Percentiles rank a stretch among this genome's conserved stretches.
Evolutionary conservation across 2,329 filamentous ascomycete species (phyloP).

Genomic region (Golovinomyces cichoracearum): DNA sequence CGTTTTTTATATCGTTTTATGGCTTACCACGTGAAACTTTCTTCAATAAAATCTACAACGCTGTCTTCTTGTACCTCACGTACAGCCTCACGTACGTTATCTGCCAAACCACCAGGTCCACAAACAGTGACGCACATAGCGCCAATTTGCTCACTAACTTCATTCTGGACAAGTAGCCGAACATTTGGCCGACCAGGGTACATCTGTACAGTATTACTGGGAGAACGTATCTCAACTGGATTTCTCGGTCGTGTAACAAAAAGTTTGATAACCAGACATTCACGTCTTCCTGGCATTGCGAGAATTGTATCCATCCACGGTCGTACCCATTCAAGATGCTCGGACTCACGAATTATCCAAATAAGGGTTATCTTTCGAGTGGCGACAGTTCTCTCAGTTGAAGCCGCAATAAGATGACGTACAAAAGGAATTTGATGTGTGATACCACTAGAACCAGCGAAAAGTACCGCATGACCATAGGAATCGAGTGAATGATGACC

Average conservation of each 20-base stretch:
- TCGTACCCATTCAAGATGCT: constrained; percentile 78
- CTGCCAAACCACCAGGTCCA: constrained; percentile 46
- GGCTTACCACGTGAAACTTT: constrained; percentile 34
- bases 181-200: constrained; percentile 73
- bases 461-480: constrained; percentile 51
- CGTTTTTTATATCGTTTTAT: not conserved
- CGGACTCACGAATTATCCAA: constrained; percentile 76
- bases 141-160: constrained; percentile 57
- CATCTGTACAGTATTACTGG: constrained; percentile 65
- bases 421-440: constrained; percentile 68
- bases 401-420: constrained; percentile 45
- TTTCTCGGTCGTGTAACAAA: constrained; percentile 75
- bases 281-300: constrained; percentile 51
- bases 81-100: constrained; percentile 47
- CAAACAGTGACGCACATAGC: constrained; percentile 73
- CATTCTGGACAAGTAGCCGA: constrained; percentile 49
- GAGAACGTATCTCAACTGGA: constrained; percentile 47
- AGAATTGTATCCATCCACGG: constrained; percentile 59
- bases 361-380: constrained; percentile 60
- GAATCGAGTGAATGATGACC: constrained; percentile 66
- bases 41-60: constrained; percentile 50
- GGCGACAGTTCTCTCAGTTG: constrained; percentile 44
- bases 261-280: constrained; percentile 62
- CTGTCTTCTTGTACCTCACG: constrained; percentile 32
- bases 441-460: constrained; percentile 55